phyloP scores from a whole-genome alignment of 371 early-diverging fungal genomes.

The Rhizopus delemar region DNA sequence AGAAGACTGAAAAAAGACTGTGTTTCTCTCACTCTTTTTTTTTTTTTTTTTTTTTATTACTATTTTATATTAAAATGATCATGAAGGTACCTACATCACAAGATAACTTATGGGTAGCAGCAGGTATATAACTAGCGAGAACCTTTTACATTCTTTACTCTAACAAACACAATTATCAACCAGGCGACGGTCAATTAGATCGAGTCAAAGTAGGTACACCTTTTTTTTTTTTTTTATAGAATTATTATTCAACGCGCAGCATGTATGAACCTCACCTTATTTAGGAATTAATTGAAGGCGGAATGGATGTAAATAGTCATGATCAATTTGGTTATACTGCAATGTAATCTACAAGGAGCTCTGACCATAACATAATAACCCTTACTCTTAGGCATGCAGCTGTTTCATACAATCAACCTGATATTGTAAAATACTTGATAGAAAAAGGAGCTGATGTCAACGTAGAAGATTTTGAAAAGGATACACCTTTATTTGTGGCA shows the following conservation, averaged over 20 bases:
- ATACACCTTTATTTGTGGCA: conserved; percentile 84
- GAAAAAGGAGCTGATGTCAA: conserved; percentile 62
- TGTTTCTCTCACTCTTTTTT: background rate
- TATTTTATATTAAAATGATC: background rate
- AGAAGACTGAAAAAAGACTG: background rate
- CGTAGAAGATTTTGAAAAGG: conserved; percentile 77
- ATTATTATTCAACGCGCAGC: background rate
- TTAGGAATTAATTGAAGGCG: conserved; percentile 48
- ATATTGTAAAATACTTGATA: conserved; percentile 57
- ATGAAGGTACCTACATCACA: conserved; percentile 28
- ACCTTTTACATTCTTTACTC: too few species aligned
- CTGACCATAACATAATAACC: background rate
- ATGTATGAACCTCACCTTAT: background rate
- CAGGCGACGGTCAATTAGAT: conserved; percentile 49
- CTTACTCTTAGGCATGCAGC: conserved; percentile 60
- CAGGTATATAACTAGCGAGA: conserved; percentile 31
- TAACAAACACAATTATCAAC: too few species aligned
- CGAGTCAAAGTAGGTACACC: conserved; percentile 39
- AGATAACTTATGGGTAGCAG: conserved; percentile 53
- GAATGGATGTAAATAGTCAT: conserved; percentile 56
- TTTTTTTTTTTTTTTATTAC: background rate
- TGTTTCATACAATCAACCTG: conserved; percentile 64
- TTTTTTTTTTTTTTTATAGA: background rate
- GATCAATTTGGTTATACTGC: conserved; percentile 76
- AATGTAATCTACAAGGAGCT: conserved; percentile 44